These are phyloP conservation scores for Priceomyces carsonii DNA, from an alignment of 805 yeast species.

Conservation along the genomic window DNA sequence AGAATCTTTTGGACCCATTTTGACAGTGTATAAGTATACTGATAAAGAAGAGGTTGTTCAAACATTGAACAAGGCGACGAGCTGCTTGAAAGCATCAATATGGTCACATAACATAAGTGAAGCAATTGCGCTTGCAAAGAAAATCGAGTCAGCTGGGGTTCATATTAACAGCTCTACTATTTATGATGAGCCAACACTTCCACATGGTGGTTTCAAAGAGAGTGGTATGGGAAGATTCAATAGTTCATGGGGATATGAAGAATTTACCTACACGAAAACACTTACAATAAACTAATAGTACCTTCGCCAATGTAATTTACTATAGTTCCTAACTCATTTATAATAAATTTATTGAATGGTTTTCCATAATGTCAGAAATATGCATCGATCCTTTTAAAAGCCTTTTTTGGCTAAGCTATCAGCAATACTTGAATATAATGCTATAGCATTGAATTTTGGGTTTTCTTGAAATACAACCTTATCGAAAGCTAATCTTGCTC, in stretches of 20 bases:
- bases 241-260: conserved; percentile 45
- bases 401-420: conserved; percentile 62
- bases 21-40: conserved; percentile 27
- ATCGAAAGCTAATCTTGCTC: conserved; percentile 40
- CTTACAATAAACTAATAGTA: conserved; percentile 29
- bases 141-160: conserved; percentile 42
- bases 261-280: conserved; percentile 37
- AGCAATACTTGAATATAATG: conserved; percentile 68
- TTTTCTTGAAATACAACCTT: conserved; percentile 27
- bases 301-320: background rate
- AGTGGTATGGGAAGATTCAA: conserved; percentile 40
- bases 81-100: conserved; percentile 44
- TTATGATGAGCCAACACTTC: conserved; percentile 36
- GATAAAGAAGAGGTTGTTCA: conserved; percentile 16
- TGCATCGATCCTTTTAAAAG: no score
- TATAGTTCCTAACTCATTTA: background rate
- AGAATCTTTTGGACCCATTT: conserved; percentile 49
- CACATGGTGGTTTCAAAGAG: conserved; percentile 49
- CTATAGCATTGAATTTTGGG: conserved; percentile 60
- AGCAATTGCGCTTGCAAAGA: conserved; percentile 33
- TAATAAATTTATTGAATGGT: no score
- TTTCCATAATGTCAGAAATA: no score
- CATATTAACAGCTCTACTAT: conserved; percentile 37
- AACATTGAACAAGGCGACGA: conserved; percentile 24
- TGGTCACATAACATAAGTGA: conserved; percentile 39